Evolutionary conservation across 2,329 filamentous ascomycete species (phyloP).

Genomic region (Trichoderma sp.): DNA sequence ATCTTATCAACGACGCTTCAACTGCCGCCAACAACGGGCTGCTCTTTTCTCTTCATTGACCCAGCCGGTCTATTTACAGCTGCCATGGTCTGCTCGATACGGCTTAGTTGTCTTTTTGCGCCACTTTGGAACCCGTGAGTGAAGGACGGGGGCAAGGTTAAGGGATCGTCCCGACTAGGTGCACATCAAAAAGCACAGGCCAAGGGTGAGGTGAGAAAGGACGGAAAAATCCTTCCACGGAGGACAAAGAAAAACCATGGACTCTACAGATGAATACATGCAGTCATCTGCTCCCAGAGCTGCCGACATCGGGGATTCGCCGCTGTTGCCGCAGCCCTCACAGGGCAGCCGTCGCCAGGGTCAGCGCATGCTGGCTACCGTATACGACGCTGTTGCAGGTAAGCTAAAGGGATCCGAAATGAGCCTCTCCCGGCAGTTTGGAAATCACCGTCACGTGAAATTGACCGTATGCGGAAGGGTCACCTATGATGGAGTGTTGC

Average conservation of each 20-base stretch:
- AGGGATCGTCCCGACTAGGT: not conserved
- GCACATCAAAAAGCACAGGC: not conserved
- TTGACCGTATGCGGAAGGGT: slow-evolving; percentile 35
- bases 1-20: not conserved
- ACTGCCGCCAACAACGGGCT: not conserved
- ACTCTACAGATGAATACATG: not conserved
- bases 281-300: not conserved
- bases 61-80: not conserved
- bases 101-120: not conserved
- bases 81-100: slow-evolving; percentile 6
- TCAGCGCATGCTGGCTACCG: slow-evolving; percentile 47
- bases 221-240: not conserved
- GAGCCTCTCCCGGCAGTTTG: slow-evolving; percentile 12
- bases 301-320: slow-evolving; percentile 1
- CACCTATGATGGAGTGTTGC: slow-evolving; percentile 28
- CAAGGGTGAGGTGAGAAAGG: not conserved
- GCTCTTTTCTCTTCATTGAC: not conserved
- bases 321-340: not conserved
- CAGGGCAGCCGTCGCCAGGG: slow-evolving; percentile 22
- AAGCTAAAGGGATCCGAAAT: slow-evolving; percentile 26
- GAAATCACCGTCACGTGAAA: slow-evolving; percentile 23
- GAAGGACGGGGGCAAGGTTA: not conserved
- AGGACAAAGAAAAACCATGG: not conserved
- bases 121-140: slow-evolving; percentile 8
- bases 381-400: slow-evolving; percentile 77